Percentiles rank a stretch among this genome's conserved stretches.
Conservation (phyloP, 116 monocot genomes). For the Trichopus zeylanicus region DNA sequence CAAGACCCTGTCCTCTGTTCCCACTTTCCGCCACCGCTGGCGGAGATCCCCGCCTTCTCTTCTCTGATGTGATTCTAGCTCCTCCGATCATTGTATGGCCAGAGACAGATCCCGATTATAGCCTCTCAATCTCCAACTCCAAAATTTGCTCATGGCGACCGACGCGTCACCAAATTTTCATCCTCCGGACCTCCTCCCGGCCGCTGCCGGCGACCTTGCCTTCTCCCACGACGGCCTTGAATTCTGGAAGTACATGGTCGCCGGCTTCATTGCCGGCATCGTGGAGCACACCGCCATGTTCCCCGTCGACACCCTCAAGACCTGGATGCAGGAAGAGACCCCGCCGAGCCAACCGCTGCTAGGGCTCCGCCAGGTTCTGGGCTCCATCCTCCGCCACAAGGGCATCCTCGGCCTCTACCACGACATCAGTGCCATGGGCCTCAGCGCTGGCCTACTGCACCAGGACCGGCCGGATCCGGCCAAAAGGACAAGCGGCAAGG, state of each 20-base stretch:
- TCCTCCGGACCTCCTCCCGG: constrained; percentile 12
- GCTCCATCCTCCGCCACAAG: constrained; percentile 31
- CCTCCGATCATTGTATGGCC: constrained; percentile 4
- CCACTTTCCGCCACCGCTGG: too few relatives aligned
- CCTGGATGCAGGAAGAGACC: constrained; percentile 64
- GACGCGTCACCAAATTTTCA: neutral
- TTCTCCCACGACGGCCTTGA: too few relatives aligned
- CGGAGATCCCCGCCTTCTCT: neutral
- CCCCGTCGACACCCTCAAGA: constrained; percentile 80
- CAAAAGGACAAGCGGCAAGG: too few relatives aligned
- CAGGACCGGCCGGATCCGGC: too few relatives aligned
- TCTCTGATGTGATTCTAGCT: neutral
- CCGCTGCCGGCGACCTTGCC: constrained; percentile 9
- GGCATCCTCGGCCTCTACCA: constrained; percentile 65
- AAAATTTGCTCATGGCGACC: neutral
- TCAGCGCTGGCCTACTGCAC: too few relatives aligned
- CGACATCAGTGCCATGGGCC: constrained; percentile 88
- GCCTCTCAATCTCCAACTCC: neutral
- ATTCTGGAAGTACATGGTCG: too few relatives aligned
- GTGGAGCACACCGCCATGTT: constrained; percentile 36
- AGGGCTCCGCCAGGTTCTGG: constrained; percentile 37
- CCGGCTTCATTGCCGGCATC: constrained; percentile 40
- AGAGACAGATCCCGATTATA: neutral
- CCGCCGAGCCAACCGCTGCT: constrained; percentile 24
- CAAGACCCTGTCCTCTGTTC: too few relatives aligned